Conservation (phyloP, 139 green algal genomes). For the Tetradesmus lagerheimii region DNA sequence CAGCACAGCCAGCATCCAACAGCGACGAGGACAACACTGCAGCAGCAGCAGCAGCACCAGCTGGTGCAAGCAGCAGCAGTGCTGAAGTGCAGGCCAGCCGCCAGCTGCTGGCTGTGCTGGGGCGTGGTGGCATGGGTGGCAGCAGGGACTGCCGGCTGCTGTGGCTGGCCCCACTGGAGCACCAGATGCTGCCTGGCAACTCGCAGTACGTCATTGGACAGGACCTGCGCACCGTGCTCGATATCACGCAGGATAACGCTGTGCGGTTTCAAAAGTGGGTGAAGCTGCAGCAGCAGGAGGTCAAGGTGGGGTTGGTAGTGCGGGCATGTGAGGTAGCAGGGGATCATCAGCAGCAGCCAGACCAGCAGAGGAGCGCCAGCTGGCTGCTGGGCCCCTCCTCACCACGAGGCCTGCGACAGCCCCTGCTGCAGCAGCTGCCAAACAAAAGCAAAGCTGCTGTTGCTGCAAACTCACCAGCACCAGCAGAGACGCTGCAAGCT, state of each 20-base stretch:
- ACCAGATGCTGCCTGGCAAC: not conserved
- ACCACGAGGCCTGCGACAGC: not conserved
- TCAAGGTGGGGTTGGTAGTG: not conserved
- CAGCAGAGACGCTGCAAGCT: too few species aligned
- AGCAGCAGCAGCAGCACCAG: not conserved
- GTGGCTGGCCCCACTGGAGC: not conserved
- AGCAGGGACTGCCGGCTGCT: not conserved
- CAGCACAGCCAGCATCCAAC: not conserved
- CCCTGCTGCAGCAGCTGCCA: not conserved
- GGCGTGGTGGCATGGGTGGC: not conserved
- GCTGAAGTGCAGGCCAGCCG: not conserved
- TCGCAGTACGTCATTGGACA: slow-evolving; percentile 7
- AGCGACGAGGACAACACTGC: not conserved
- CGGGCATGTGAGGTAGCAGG: not conserved
- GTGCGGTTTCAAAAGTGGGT: not conserved
- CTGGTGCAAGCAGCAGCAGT: not conserved
- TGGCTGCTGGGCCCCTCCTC: not conserved
- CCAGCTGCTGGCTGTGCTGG: not conserved
- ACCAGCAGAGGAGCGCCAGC: not conserved
- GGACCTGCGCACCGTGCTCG: slow-evolving; percentile 8
- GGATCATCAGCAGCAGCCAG: not conserved
- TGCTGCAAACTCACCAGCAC: not conserved
- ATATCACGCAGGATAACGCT: slow-evolving; percentile 9
- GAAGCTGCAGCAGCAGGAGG: not conserved
- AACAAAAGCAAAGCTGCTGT: too few species aligned